Conservation (phyloP, 352 stramenopile species). For the Globisporangium apiculatum region DNA sequence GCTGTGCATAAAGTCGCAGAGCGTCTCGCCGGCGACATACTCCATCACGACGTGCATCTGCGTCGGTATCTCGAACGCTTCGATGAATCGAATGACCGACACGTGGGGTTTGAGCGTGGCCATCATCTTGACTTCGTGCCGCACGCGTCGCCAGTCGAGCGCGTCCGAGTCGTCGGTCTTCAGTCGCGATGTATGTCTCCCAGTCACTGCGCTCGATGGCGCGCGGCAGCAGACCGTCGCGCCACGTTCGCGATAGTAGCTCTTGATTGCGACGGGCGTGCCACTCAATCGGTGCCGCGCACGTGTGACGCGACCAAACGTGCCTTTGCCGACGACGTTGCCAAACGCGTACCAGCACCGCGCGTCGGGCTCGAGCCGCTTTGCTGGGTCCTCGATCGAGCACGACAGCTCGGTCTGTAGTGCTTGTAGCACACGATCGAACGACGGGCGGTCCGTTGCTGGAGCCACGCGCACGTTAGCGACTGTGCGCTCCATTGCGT, state of each 20-base stretch:
- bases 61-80: constrained; percentile 53
- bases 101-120: constrained; percentile 26
- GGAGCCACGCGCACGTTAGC: neutral
- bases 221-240: constrained; percentile 23
- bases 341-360: constrained; percentile 34
- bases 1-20: constrained; percentile 36
- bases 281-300: constrained; percentile 36
- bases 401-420: constrained; percentile 1
- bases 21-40: constrained; percentile 23
- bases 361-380: constrained; percentile 15
- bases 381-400: constrained; percentile 1
- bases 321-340: constrained; percentile 40
- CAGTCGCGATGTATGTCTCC: neutral
- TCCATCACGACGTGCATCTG: constrained; percentile 56
- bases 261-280: constrained; percentile 54
- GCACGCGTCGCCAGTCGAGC: constrained; percentile 57
- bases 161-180: constrained; percentile 12
- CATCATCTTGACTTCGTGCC: constrained; percentile 44
- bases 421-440: neutral
- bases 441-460: neutral
- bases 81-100: constrained; percentile 43
- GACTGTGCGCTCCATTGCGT: neutral
- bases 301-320: constrained; percentile 43
- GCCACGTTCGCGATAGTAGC: constrained; percentile 38
- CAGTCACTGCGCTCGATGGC: neutral